A percentile compares a stretch with the other conserved stretches of the same genome.
Conservation (phyloP, 805 yeast genomes). For the Metschnikowia santaceciliae region DNA sequence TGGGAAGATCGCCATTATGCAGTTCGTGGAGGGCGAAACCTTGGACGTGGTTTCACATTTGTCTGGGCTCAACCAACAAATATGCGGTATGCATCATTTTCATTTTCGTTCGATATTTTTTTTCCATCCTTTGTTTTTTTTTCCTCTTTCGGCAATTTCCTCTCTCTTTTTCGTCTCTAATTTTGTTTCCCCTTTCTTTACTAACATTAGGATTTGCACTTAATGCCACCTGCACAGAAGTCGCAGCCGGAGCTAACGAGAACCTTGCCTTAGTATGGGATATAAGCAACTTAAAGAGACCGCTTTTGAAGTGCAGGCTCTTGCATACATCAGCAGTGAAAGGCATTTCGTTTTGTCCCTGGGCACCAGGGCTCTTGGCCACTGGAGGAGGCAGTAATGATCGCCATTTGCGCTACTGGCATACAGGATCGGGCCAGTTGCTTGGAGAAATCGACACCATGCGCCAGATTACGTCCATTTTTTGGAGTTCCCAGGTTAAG, state of each 20-base stretch:
- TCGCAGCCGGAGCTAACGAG: constrained; percentile 85
- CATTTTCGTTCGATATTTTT: no score
- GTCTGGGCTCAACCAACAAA: constrained; percentile 31
- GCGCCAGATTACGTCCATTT: constrained; percentile 74
- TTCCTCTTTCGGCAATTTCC: no score
- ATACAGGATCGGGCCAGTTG: constrained; percentile 71
- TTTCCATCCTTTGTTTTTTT: no score
- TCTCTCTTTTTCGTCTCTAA: neutral
- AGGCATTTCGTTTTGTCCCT: constrained; percentile 87
- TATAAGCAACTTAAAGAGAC: constrained; percentile 30
- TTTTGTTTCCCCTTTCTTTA: constrained; percentile 2
- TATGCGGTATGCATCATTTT: constrained; percentile 31
- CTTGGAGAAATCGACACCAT: constrained; percentile 52
- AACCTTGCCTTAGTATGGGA: constrained; percentile 80
- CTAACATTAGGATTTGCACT: constrained; percentile 53
- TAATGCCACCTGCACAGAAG: constrained; percentile 46
- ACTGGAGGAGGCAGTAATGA: constrained; percentile 92
- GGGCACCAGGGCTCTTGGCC: constrained; percentile 75
- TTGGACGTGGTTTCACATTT: constrained; percentile 15
- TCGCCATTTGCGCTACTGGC: constrained; percentile 82
- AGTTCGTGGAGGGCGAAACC: constrained; percentile 17
- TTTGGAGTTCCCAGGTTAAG: constrained; percentile 64
- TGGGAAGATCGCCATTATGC: constrained; percentile 53
- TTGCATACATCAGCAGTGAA: constrained; percentile 84
- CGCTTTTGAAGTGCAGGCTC: constrained; percentile 46